Evolutionary conservation across 2,329 filamentous ascomycete genomes (phyloP), one percentile per base, ranked within the genome.

Genomic region (Aspergillus sp.): DNA sequence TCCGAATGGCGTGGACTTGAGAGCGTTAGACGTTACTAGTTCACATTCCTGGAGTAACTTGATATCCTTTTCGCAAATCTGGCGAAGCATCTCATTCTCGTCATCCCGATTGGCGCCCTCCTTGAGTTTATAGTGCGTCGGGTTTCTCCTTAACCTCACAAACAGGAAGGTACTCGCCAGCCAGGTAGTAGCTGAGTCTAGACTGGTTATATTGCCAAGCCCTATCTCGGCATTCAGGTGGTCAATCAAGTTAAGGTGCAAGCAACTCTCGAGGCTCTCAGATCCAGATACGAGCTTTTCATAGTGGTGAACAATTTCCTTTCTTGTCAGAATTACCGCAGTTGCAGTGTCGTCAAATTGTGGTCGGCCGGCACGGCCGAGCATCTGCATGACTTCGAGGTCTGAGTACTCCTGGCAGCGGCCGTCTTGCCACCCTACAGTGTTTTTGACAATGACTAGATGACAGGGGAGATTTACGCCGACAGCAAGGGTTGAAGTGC

Each of bases 351-450:
- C 82, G 65, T 93, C 91, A 61, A 93, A 96, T 67, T 96, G 91
- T 5, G 91, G 91, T 19, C 91, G 82, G 1, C 91, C 91, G 51
- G 91, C 91, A 61, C 91, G 86, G 6, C 91, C 91, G 49, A 96
- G 83, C 91, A 96, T 96, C 66, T 96, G 91, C 88, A 93, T 93
- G 60, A 93, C 83, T 64, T 96, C 91, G 5, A 96, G 79, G 68
- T 95, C 90, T 0, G 89, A 86, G 64, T 91, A 92, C 69, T 95
- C 90, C 55, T 86, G 83, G 39, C 84, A 80, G 6, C 81, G 74
- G 33, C 75, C 79, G 56, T 86, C 82, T 56, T 85, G 83, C 73
- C 86, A 93, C 0, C 81, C 79, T 3, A 86, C 82, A 0, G 91
- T 96, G 20, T 90, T 89, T 71, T 96, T 96, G 55, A 96, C 83